Evolutionary conservation across 495 filamentous ascomycete species (phyloP).

Genomic region (Aspergillus incahuasiensis): DNA sequence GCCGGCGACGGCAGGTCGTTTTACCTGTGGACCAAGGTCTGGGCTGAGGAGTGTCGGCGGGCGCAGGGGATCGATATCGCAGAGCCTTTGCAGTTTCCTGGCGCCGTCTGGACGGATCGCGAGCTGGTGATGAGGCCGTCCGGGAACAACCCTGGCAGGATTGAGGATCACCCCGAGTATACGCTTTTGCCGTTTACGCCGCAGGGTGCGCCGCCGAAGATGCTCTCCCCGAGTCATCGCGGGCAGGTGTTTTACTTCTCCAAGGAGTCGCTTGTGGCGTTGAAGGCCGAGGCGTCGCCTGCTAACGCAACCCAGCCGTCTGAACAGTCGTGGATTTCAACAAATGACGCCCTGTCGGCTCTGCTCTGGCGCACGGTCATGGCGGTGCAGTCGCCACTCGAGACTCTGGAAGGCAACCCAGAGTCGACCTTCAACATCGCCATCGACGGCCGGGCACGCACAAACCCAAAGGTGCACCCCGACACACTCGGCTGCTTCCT

Average conservation of each 20-base stretch:
- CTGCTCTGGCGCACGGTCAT: conserved; percentile 39
- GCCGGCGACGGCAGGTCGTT: conserved; percentile 31
- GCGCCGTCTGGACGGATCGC: conserved; percentile 19
- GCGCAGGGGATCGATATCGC: conserved; percentile 24
- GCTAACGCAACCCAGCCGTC: conserved; percentile 22
- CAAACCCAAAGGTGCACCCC: conserved; percentile 27
- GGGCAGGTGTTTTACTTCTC: conserved; percentile 31
- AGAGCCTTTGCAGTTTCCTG: conserved; percentile 17
- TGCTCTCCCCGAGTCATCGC: conserved; percentile 24
- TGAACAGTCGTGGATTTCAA: conserved; percentile 29
- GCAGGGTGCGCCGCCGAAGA: conserved; percentile 27
- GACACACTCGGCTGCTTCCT: conserved; percentile 31
- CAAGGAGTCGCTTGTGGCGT: conserved; percentile 19
- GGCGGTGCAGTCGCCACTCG: conserved; percentile 28
- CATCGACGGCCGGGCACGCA: conserved; percentile 28
- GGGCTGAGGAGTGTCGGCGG: conserved; percentile 33
- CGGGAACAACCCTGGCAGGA: conserved; percentile 18
- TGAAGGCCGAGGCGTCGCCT: conserved; percentile 33
- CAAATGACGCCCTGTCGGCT: conserved; percentile 37
- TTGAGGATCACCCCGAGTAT: conserved; percentile 32
- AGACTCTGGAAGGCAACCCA: conserved; percentile 24
- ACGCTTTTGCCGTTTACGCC: conserved; percentile 29
- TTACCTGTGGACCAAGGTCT: conserved; percentile 28
- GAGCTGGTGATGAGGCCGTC: conserved; percentile 26
- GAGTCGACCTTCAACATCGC: conserved; percentile 31